Base-by-base conservation (phyloP, 1,284 basidiomycete species). In the Leccinum cinnamomeum region DNA sequence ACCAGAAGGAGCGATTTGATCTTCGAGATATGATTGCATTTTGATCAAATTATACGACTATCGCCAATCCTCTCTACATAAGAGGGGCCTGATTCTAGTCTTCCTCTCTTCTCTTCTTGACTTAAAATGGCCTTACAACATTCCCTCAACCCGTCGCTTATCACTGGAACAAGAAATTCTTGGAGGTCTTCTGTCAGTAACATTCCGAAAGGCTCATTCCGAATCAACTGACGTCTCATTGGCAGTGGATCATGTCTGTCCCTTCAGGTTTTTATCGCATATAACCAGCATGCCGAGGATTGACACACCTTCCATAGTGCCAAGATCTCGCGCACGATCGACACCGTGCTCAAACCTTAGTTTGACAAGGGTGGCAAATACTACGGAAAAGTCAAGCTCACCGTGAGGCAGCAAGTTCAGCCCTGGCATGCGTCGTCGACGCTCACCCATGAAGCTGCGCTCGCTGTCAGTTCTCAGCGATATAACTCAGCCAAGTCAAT, bases 211-310 rank as follows among this genome's bases (percentile, higher is more conserved):
- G 37, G 14, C 37, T 39, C 37, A 44, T 46, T n/a, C 16, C 11
- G 0, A 53, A 41, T 8, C 18, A 4, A 20, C 46, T 65, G 11
- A 64, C 12, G 16, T 37, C n/a, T 6, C 50, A 11, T 56, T 39
- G 5, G 7, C 56, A 91, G 90, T 91, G 76, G 94, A 95, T 77
- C 93, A 91, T 72, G 89, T 94, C 68, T 96, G 95, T 73, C 95
- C 95, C 0, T 96, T 85, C 81, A 90, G 87, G 87, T 85, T 55
- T 51, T 18, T 39, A 28, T 12, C 2, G 8, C 3, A 6, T 50
- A 37, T 3, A 2, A 18, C 14, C 28, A 6, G 1, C 68, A 39
- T 14, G 14, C 25, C 41, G 2, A 56, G 2, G 2, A 41, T 55
- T 64, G 30, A 71, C 7, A 30, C 3, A 11, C 2, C 8, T 53